Evolutionary conservation across 1,284 basidiomycete species (phyloP).

Genomic region (Trametes hirsuta): DNA sequence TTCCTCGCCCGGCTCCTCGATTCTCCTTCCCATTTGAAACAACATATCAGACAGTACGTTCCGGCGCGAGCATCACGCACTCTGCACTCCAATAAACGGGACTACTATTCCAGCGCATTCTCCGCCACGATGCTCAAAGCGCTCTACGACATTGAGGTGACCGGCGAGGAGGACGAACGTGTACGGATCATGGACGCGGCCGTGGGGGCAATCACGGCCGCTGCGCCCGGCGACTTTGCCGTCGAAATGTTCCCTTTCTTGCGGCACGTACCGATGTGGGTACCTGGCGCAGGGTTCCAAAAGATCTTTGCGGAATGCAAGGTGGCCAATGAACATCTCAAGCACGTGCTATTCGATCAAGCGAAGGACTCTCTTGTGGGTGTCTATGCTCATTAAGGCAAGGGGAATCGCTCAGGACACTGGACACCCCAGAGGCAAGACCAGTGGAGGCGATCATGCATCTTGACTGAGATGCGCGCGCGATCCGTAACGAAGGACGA

Average conservation of each 20-base stretch:
- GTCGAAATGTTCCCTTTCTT: constrained; percentile 21
- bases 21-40: not conserved
- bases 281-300: constrained; percentile 16
- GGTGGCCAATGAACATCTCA: not conserved
- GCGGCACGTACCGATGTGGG: constrained; percentile 17
- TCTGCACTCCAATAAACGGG: too few relatives aligned
- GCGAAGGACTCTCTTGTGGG: constrained; percentile 2
- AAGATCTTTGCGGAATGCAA: constrained; percentile 2
- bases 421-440: not conserved
- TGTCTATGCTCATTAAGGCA: not conserved
- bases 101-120: not conserved
- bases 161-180: constrained; percentile 7
- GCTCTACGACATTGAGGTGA: constrained; percentile 16
- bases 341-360: constrained; percentile 1
- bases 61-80: too few relatives aligned
- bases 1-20: constrained; percentile 17
- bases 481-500: not conserved
- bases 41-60: not conserved
- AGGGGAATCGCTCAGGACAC: too few relatives aligned
- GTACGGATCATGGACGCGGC: constrained; percentile 6
- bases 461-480: not conserved
- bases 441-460: not conserved
- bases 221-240: constrained; percentile 10
- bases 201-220: not conserved
- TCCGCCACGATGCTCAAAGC: constrained; percentile 6